Conservation (phyloP, 2,329 filamentous ascomycete genomes). For the Microdochium nivale region DNA sequence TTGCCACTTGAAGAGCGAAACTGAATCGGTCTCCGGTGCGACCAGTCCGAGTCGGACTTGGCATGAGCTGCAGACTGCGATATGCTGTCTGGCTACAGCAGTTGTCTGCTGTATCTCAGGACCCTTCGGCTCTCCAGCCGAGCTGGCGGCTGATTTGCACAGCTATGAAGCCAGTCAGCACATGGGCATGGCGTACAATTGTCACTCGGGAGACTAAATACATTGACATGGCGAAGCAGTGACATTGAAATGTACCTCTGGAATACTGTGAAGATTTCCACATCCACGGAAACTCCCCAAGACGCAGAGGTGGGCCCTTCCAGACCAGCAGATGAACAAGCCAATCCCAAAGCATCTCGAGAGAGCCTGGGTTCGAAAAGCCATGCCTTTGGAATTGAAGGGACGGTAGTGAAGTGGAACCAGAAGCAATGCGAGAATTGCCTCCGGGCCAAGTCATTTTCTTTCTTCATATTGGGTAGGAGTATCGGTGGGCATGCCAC, state of each 20-base stretch:
- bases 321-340: slow-evolving; percentile 3
- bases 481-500: slow-evolving; percentile 61
- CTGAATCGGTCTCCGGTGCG: slow-evolving; percentile 32
- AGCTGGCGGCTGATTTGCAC: slow-evolving; percentile 3
- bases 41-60: slow-evolving; percentile 36
- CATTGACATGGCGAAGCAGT: too few relatives aligned
- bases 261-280: slow-evolving; percentile 38
- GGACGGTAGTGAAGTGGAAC: slow-evolving; percentile 11
- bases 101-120: slow-evolving; percentile 3
- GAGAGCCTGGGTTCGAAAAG: slow-evolving; percentile 26
- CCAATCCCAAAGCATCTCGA: slow-evolving; percentile 28
- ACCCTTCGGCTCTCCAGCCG: not conserved
- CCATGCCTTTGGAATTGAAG: slow-evolving; percentile 14
- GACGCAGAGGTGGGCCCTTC: slow-evolving; percentile 22
- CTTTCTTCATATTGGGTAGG: slow-evolving; percentile 49
- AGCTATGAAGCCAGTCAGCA: slow-evolving; percentile 8
- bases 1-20: slow-evolving; percentile 51
- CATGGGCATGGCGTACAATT: not conserved
- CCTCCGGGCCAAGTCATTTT: not conserved
- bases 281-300: slow-evolving; percentile 38
- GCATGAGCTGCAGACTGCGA: slow-evolving; percentile 36
- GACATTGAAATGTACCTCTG: slow-evolving; percentile 34
- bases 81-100: too few relatives aligned
- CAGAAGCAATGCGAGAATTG: not conserved
- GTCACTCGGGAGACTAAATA: too few relatives aligned